These are phyloP conservation scores for Delonix regia DNA, from an alignment of 306 rosid genomes.

Conservation along the genomic window DNA sequence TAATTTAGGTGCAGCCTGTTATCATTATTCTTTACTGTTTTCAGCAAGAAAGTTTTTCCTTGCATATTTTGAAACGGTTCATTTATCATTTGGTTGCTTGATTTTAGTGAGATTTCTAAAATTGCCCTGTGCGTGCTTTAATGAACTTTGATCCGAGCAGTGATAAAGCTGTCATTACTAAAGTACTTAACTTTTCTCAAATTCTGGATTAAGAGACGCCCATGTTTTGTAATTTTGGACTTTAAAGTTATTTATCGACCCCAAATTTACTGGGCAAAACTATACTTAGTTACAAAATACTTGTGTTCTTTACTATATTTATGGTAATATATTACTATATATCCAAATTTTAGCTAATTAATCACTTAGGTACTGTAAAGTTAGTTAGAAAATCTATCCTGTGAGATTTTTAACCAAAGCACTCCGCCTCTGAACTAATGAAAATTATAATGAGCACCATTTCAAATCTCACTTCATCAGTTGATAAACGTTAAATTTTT, in stretches of 20 bases:
- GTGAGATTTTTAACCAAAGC: not conserved
- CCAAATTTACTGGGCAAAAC: no score
- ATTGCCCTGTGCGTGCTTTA: not conserved
- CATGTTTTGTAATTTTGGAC: not conserved
- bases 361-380: not conserved
- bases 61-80: not conserved
- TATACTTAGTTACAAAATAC: no score
- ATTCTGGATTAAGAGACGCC: not conserved
- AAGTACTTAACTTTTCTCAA: not conserved
- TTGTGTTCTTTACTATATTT: not conserved
- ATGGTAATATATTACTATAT: not conserved
- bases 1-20: not conserved
- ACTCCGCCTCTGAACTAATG: not conserved
- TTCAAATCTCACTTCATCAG: not conserved
- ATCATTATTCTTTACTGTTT: not conserved
- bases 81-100: not conserved
- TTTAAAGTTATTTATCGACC: not conserved
- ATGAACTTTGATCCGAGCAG: not conserved
- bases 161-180: not conserved
- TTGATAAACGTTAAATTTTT: not conserved
- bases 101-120: not conserved
- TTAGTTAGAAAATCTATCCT: not conserved
- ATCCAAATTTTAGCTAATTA: not conserved
- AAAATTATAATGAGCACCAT: not conserved
- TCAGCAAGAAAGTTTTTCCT: not conserved